A percentile compares a stretch with the other conserved stretches of the same genome.
phyloP scores from a whole-genome alignment of 441 rosid species.

The Melastoma candidum region DNA sequence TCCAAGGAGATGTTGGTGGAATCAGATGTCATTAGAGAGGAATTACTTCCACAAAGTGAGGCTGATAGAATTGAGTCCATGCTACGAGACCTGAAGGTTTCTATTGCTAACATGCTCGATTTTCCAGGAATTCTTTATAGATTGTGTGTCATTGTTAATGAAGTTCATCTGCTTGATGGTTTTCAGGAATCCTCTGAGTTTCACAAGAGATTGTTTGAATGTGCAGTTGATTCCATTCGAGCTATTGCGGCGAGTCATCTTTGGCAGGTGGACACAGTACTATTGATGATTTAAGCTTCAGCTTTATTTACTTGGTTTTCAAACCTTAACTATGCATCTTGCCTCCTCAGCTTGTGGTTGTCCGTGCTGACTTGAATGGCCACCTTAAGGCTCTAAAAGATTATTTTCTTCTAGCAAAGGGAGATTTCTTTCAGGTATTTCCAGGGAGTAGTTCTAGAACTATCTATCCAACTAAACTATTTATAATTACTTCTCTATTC shows the following conservation, averaged over 20 bases:
- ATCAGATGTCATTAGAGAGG: conserved; percentile 50
- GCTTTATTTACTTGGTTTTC: conserved; percentile 13
- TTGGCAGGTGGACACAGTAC: conserved; percentile 70
- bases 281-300: conserved; percentile 9
- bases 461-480: not conserved
- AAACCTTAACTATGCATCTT: not conserved
- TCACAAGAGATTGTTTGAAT: conserved; percentile 89
- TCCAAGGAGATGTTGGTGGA: conserved; percentile 48
- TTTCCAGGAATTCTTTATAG: not conserved
- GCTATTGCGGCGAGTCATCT: conserved; percentile 98
- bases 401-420: conserved; percentile 91
- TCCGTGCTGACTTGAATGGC: conserved; percentile 88
- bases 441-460: not conserved
- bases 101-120: conserved; percentile 4
- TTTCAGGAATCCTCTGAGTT: conserved; percentile 85
- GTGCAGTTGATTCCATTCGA: conserved; percentile 73
- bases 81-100: conserved; percentile 85
- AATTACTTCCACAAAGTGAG: conserved; percentile 85
- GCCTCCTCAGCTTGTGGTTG: conserved; percentile 77
- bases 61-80: conserved; percentile 90
- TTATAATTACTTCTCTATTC: not conserved
- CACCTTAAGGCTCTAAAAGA: conserved; percentile 95
- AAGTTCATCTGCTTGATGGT: conserved; percentile 5
- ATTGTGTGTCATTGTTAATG: not conserved
- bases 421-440: conserved; percentile 94